Conservation (phyloP, 495 filamentous ascomycete species). For the Haplographium delicatum region DNA sequence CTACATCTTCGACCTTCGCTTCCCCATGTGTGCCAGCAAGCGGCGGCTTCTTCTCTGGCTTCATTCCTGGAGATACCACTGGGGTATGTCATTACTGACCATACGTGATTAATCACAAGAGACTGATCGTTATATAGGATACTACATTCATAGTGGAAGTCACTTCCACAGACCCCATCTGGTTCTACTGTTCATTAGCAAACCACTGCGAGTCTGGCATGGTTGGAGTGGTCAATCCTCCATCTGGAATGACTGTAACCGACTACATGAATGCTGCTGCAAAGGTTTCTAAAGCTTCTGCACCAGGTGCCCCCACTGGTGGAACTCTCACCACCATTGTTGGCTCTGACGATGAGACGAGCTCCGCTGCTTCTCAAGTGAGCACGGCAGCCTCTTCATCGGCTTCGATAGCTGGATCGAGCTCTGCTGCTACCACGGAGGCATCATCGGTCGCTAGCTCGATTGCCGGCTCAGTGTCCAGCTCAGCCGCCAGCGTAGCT, state of each 20-base stretch:
- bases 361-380: too few species aligned
- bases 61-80: slow-evolving; percentile 34
- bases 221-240: slow-evolving; percentile 42
- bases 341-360: background rate
- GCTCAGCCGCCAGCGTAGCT: background rate
- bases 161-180: slow-evolving; percentile 39
- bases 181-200: slow-evolving; percentile 41
- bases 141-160: slow-evolving; percentile 38
- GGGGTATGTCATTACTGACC: background rate
- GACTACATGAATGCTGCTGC: slow-evolving; percentile 9
- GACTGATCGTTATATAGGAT: slow-evolving; percentile 25
- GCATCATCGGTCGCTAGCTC: too few species aligned
- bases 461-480: too few species aligned
- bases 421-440: too few species aligned
- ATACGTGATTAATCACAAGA: background rate
- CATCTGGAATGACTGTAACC: slow-evolving; percentile 7
- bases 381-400: too few species aligned
- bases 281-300: background rate
- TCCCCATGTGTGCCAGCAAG: slow-evolving; percentile 55
- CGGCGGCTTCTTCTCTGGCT: slow-evolving; percentile 31
- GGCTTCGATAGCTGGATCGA: too few species aligned
- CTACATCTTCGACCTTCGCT: slow-evolving; percentile 59
- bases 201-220: slow-evolving; percentile 42
- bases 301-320: background rate
- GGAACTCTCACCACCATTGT: slow-evolving; percentile 6